Evolutionary conservation across 371 early-diverging fungal genomes (phyloP).

Genomic region (Mycotypha africana): DNA sequence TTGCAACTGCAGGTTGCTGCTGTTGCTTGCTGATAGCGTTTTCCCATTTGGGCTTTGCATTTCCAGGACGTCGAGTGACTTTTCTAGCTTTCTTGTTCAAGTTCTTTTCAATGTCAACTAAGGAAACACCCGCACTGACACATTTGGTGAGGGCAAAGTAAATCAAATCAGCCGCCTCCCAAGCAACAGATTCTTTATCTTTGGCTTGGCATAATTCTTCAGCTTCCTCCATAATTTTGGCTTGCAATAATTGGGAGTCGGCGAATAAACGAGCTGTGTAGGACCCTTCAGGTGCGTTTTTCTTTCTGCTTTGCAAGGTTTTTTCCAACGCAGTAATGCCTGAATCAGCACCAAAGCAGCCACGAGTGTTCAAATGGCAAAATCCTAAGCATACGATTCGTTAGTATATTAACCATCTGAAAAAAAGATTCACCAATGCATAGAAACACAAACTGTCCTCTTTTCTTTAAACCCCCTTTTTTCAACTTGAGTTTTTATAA

Average conservation of each 20-base stretch:
- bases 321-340: conserved; percentile 72
- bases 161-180: conserved; percentile 95
- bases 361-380: conserved; percentile 89
- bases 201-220: conserved; percentile 86
- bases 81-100: conserved; percentile 80
- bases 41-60: conserved; percentile 82
- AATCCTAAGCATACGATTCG: conserved; percentile 78
- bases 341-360: conserved; percentile 83
- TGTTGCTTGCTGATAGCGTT: conserved; percentile 10
- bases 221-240: conserved; percentile 97
- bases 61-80: conserved; percentile 88
- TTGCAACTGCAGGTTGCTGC: conserved; percentile 12
- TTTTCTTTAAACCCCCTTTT: no score
- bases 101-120: conserved; percentile 84
- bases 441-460: no score
- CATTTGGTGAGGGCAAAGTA: conserved; percentile 94
- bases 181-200: conserved; percentile 75
- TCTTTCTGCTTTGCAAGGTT: conserved; percentile 62
- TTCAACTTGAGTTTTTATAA: not conserved
- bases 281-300: conserved; percentile 77
- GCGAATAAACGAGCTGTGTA: conserved; percentile 90
- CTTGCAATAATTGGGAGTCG: conserved; percentile 72
- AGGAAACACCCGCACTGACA: conserved; percentile 70
- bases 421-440: not conserved
- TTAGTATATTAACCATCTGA: no score